phyloP scores from a whole-genome alignment of 1,284 basidiomycete species.

The Trametes pubescens region DNA sequence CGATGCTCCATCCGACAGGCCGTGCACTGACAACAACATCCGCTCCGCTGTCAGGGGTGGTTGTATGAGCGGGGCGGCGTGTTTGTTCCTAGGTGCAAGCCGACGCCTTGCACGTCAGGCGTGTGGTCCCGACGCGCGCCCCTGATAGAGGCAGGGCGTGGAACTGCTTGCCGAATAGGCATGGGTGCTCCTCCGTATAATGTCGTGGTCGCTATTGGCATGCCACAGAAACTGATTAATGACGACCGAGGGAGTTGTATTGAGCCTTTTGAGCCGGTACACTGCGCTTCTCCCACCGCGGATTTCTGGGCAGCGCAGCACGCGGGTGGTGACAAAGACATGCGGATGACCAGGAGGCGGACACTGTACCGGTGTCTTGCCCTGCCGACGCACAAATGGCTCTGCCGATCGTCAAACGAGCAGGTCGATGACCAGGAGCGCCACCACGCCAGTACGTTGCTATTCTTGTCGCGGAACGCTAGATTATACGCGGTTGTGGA shows the following conservation, averaged over 20 bases:
- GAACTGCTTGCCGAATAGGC: not conserved
- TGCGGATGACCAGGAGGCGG: not conserved
- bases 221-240: not conserved
- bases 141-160: not conserved
- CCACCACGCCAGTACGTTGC: slow-evolving; percentile 3
- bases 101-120: not conserved
- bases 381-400: not conserved
- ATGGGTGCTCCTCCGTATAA: not conserved
- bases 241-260: not conserved
- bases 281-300: not conserved
- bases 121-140: not conserved
- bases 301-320: not conserved
- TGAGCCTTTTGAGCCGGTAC: not conserved
- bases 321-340: not conserved
- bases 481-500: slow-evolving; percentile 1
- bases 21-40: not conserved
- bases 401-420: slow-evolving; percentile 4
- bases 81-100: not conserved
- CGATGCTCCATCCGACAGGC: not conserved
- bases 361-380: not conserved
- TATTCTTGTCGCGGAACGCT: slow-evolving; percentile 11
- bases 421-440: slow-evolving; percentile 2
- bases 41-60: slow-evolving; percentile 7
- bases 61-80: not conserved
- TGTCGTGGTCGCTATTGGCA: slow-evolving; percentile 4